A percentile compares a stretch with the other conserved stretches of the same genome.
These are phyloP conservation scores for Zarea fungicola DNA, from an alignment of 2,329 filamentous ascomycete genomes.

Conservation along the genomic window DNA sequence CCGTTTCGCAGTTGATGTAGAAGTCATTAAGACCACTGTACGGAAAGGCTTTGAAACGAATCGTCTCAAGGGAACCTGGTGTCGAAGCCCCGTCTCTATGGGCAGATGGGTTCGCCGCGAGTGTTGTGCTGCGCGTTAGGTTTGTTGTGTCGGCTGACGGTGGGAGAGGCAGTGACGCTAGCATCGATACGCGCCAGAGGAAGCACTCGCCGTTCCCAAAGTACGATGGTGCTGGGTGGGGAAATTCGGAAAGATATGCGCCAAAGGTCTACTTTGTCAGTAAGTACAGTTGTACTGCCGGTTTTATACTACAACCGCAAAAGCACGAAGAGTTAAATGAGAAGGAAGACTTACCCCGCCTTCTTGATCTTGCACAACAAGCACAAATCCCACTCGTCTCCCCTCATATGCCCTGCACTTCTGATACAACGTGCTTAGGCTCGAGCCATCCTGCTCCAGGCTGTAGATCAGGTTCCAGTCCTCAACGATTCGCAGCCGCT, in stretches of 20 bases:
- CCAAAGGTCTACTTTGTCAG: constrained; percentile 63
- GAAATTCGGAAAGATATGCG: constrained; percentile 86
- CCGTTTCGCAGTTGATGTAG: constrained; percentile 85
- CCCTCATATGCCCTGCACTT: constrained; percentile 63
- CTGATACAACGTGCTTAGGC: constrained; percentile 78
- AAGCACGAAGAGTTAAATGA: background rate
- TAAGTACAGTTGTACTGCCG: background rate
- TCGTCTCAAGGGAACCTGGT: constrained; percentile 48
- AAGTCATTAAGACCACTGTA: constrained; percentile 97
- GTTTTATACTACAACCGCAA: background rate
- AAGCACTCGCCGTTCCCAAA: constrained; percentile 96
- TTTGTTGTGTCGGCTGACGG: constrained; percentile 48
- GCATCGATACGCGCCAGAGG: constrained; percentile 55
- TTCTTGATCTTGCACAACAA: constrained; percentile 75
- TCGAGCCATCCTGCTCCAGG: constrained; percentile 86
- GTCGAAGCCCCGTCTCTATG: constrained; percentile 22
- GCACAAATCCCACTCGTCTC: constrained; percentile 77
- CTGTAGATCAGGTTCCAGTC: constrained; percentile 85
- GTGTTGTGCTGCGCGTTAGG: constrained; percentile 37
- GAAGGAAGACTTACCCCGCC: constrained; percentile 54
- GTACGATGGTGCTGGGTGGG: constrained; percentile 76
- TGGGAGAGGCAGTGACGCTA: constrained; percentile 48
- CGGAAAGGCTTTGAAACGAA: constrained; percentile 95
- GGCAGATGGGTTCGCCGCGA: constrained; percentile 21
- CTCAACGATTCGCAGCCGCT: constrained; percentile 80